phyloP scores from a whole-genome alignment of 306 rosid species.

The Gleditsia sinensis region DNA sequence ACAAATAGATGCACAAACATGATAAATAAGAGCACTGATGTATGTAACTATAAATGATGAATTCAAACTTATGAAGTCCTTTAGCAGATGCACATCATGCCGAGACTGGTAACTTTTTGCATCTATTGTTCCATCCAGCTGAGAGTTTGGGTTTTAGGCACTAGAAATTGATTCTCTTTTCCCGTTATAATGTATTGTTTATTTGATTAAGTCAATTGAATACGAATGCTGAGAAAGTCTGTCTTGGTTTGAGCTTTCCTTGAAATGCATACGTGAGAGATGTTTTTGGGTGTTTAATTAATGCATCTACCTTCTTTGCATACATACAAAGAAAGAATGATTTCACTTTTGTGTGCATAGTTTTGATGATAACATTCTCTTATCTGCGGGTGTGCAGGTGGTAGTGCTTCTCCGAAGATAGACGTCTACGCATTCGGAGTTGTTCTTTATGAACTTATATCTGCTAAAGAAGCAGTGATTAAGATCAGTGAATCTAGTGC shows the following conservation, averaged over 20 bases:
- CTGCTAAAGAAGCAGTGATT: conserved; percentile 68
- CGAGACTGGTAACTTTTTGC: background rate
- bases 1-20: background rate
- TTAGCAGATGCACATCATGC: background rate
- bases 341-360: background rate
- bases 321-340: background rate
- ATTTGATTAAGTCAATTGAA: background rate
- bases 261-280: background rate
- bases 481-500: conserved; percentile 24
- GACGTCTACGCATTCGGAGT: conserved; percentile 55
- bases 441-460: conserved; percentile 54
- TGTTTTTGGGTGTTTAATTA: background rate
- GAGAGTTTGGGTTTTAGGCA: background rate
- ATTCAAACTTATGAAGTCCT: background rate
- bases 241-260: background rate
- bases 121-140: background rate
- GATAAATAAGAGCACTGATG: no score
- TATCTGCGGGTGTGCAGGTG: conserved; percentile 36
- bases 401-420: conserved; percentile 63
- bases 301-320: background rate
- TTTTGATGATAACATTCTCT: background rate
- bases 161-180: background rate
- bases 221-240: background rate
- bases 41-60: background rate
- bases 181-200: background rate